Evolutionary conservation across 2,329 filamentous ascomycete genomes (phyloP).

Genomic region (Colletotrichum chlorophyti): DNA sequence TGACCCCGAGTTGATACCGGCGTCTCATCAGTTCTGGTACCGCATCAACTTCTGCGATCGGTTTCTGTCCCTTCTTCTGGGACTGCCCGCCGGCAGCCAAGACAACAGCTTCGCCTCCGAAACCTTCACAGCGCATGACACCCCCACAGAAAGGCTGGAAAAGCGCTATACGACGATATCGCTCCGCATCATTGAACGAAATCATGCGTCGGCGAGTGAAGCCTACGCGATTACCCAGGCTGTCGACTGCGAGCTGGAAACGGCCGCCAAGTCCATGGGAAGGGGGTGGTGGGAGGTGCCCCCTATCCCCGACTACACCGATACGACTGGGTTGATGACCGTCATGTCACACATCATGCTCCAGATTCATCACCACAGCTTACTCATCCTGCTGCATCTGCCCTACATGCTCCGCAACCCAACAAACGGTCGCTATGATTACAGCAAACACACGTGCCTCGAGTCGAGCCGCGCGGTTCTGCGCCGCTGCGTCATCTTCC

Average conservation of each 20-base stretch:
- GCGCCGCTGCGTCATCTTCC: slow-evolving; percentile 54
- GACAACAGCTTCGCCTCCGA: slow-evolving; percentile 46
- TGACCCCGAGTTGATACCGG: slow-evolving; percentile 34
- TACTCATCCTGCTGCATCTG: slow-evolving; percentile 60
- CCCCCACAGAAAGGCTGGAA: slow-evolving; percentile 51
- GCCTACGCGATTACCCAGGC: slow-evolving; percentile 48
- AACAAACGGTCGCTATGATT: slow-evolving; percentile 47
- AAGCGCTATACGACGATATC: slow-evolving; percentile 50
- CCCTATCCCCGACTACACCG: slow-evolving; percentile 30
- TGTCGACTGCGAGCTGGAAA: slow-evolving; percentile 55
- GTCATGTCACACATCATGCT: slow-evolving; percentile 45
- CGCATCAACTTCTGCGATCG: slow-evolving; percentile 57
- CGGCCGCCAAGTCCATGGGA: slow-evolving; percentile 48
- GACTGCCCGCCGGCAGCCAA: slow-evolving; percentile 51
- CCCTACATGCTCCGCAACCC: slow-evolving; percentile 58
- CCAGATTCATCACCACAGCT: slow-evolving; percentile 58
- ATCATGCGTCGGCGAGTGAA: slow-evolving; percentile 42
- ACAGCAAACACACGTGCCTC: slow-evolving; percentile 56
- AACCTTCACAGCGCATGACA: slow-evolving; percentile 36
- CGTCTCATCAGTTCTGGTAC: slow-evolving; percentile 49
- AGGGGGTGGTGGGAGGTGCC: slow-evolving; percentile 56
- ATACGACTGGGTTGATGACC: slow-evolving; percentile 22
- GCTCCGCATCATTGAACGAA: slow-evolving; percentile 55
- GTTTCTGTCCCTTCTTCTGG: slow-evolving; percentile 57
- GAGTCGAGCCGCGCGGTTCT: slow-evolving; percentile 59